Evolutionary conservation across 139 green algal species (phyloP), one percentile per base, ranked within the genome.

Genomic region (Eudorina sp.): DNA sequence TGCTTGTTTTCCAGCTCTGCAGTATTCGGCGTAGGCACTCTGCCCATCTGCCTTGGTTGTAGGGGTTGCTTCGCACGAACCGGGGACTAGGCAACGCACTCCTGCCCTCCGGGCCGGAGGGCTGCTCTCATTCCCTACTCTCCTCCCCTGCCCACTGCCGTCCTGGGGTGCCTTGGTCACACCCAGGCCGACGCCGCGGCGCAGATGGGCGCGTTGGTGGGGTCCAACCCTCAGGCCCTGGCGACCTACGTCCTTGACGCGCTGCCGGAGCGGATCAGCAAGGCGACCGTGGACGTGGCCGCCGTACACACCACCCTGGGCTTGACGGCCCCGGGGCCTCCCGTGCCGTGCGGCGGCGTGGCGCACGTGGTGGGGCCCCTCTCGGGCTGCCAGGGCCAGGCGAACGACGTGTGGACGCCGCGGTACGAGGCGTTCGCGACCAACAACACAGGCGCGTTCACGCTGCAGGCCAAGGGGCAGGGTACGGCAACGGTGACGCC

Each of bases 161-260:
- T n/a, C n/a, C n/a, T n/a, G n/a, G n/a, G n/a, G n/a, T n/a, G n/a
- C n/a, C n/a, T n/a, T n/a, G n/a, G n/a, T n/a, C n/a, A n/a, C n/a
- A n/a, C n/a, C n/a, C 51, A 86, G 80, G 80, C 80, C 4, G 80
- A 76, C 9, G 80, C 80, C 18, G 60, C 45, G 8, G 43, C 1
- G 6, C 41, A 51, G 60, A 46, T 86, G 60, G 14, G 2, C 2
- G 0, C 18, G 4, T 43, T 86, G n/a, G 9, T 86, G 29, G 41
- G n/a, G 4, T 46, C 80, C 43, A 16, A 86, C 62, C 27, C 60
- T 3, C 0, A 11, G 18, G 80, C 80, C 1, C 43, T 86, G 29
- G 1, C 6, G n/a, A 86, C 55, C 13, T 86, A 86, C 60, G 62
- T 86, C 36, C 80, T 86, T 8, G 80, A 86, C 80, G 80, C 80